A percentile compares a stretch with the other conserved stretches of the same genome.
Evolutionary conservation across 805 yeast genomes (phyloP).

Genomic region (Suhomyces sp.): DNA sequence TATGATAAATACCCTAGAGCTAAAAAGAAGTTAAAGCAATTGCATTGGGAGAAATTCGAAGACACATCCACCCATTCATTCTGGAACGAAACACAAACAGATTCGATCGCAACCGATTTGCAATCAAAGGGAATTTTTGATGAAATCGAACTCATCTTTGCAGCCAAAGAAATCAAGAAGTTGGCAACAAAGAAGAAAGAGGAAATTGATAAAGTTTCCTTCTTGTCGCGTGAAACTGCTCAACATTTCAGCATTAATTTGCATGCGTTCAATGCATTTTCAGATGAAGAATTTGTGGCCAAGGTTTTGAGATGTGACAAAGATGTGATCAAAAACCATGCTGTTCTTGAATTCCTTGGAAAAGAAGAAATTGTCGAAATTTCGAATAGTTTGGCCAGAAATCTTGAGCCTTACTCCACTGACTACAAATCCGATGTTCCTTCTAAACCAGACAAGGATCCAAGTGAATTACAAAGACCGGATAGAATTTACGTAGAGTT

Average conservation of each 20-base stretch:
- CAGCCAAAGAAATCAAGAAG: constrained; percentile 51
- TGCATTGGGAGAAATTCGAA: constrained; percentile 80
- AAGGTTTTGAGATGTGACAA: constrained; percentile 62
- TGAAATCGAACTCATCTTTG: constrained; percentile 61
- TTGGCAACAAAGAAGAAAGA: constrained; percentile 43
- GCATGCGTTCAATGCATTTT: constrained; percentile 55
- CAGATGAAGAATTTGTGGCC: constrained; percentile 54
- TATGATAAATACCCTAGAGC: constrained; percentile 56
- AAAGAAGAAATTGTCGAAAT: constrained; percentile 64
- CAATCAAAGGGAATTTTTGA: constrained; percentile 60
- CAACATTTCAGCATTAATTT: constrained; percentile 81
- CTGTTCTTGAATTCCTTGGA: constrained; percentile 67
- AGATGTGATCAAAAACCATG: constrained; percentile 50
- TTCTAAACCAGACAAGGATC: constrained; percentile 51
- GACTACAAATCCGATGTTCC: constrained; percentile 38
- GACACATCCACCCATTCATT: constrained; percentile 51
- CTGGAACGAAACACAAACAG: constrained; percentile 55
- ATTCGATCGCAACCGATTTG: constrained; percentile 47
- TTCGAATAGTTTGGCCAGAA: constrained; percentile 53
- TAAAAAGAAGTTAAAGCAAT: constrained; percentile 64
- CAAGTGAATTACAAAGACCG: constrained; percentile 59
- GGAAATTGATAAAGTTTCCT: constrained; percentile 48
- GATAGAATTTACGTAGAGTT: constrained; percentile 69
- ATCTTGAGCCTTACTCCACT: constrained; percentile 62
- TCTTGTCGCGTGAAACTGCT: constrained; percentile 67